Base-by-base conservation (phyloP, 2,329 filamentous ascomycete genomes). In the Sporothrix sp. region DNA sequence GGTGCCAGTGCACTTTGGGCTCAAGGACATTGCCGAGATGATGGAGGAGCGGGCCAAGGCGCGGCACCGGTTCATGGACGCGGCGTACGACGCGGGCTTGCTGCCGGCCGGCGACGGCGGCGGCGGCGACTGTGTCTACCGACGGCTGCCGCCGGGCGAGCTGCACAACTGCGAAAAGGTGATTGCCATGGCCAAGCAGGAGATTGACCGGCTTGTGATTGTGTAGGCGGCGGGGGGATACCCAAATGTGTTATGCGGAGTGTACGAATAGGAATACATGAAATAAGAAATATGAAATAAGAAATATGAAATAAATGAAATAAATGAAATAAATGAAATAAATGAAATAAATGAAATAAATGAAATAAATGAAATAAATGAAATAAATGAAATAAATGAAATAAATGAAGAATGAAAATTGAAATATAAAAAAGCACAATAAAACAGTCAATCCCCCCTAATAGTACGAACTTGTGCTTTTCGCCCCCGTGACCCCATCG, bases 131-230 rank as follows among this genome's bases (percentile, higher is more conserved):
- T 62, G 56, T 62, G 54, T 16, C 54, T 63, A 53, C 57, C 63
- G 65, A 46, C 58, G 59, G 53, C 54, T 69, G 20, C 62, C 59
- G 20, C 52, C 59, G 2, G 66, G 63, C n/a, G 65, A 69, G 33
- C 63, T 63, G 44, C 68, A 69, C 40, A 65, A 67, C 21, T 82
- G 78, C 53, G 60, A 73, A 54, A 66, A 65, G 52, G 70, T 81
- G 30, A 69, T 82, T 16, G 69, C 75, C 27, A 70, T 78, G 28
- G 78, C 79, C 5, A 72, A 73, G 53, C 58, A 67, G 39, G 74
- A 77, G 2, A 67, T 82, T 47, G 73, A 79, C 27, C 70, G 68
- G 25, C 62, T 82, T 21, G 66, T 76, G 11, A 81, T 82, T 63
- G 52, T 51, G 2, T 59, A 54, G 25, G n/a, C n/a, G n/a, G n/a